Evolutionary conservation across 768 basidiomycete genomes (phyloP).

Genomic region (Cystobasidium onofrii): DNA sequence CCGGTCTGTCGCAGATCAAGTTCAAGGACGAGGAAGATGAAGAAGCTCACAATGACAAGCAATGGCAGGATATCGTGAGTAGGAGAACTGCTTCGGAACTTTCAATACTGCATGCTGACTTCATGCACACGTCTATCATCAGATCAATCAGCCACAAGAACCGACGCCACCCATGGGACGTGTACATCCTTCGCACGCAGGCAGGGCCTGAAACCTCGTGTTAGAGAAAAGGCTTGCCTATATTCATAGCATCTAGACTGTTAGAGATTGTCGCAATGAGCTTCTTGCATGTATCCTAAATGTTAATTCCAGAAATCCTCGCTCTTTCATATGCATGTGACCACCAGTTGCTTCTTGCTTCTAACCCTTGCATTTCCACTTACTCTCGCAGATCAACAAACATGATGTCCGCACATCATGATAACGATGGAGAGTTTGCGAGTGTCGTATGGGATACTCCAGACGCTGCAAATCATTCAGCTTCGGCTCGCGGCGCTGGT

Average conservation of each 20-base stretch:
- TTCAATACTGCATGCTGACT: not conserved
- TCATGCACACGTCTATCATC: not conserved
- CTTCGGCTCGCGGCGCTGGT: not conserved
- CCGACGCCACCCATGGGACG: conserved; percentile 13
- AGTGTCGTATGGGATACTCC: conserved; percentile 74
- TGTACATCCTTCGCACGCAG: conserved; percentile 12
- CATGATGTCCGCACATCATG: conserved; percentile 25
- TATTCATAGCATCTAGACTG: not conserved
- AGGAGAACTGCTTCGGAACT: not conserved
- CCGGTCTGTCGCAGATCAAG: conserved; percentile 39
- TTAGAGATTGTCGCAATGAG: not conserved
- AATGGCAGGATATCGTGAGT: conserved; percentile 25
- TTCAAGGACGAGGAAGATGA: not conserved
- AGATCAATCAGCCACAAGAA: conserved; percentile 8
- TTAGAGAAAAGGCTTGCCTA: not conserved
- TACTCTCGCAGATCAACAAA: not conserved
- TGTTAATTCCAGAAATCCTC: not conserved
- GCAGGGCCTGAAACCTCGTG: not conserved
- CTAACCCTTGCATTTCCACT: not conserved
- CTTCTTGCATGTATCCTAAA: not conserved
- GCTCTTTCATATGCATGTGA: not conserved
- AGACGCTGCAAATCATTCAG: conserved; percentile 2
- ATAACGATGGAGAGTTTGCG: conserved; percentile 71
- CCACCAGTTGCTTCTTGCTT: not conserved
- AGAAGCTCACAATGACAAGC: not conserved